phyloP scores from a whole-genome alignment of 2,329 filamentous ascomycete genomes.

The Botryotinia convoluta region DNA sequence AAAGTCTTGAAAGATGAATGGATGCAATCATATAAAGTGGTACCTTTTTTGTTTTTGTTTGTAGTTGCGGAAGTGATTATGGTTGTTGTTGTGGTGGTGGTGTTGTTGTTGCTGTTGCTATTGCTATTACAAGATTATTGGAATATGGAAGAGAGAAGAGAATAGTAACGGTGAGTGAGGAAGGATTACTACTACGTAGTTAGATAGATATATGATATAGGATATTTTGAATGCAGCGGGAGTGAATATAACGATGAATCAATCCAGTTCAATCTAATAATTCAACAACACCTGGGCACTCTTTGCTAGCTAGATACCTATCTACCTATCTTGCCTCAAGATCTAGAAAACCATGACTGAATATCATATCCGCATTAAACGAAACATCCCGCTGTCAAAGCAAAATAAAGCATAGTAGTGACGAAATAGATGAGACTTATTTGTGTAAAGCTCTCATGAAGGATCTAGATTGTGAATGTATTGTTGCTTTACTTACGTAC shows the following conservation, averaged over 20 bases:
- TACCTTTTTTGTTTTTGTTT: background rate
- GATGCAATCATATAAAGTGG: conserved; percentile 14
- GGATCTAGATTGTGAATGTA: background rate
- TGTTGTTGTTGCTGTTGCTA: background rate
- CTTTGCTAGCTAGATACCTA: background rate
- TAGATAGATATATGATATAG: background rate
- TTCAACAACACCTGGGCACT: background rate
- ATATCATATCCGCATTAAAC: background rate
- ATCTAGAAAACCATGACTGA: background rate
- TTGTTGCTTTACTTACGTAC: background rate
- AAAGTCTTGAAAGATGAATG: background rate
- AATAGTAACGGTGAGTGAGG: background rate
- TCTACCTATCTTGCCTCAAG: background rate
- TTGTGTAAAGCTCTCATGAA: background rate
- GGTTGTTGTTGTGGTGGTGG: too few relatives aligned
- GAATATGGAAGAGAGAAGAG: background rate
- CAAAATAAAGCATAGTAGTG: background rate
- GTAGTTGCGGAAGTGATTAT: background rate
- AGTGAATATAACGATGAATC: background rate
- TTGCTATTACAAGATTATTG: background rate
- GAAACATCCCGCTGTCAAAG: conserved; percentile 5
- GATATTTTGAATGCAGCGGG: background rate
- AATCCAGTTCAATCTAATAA: background rate
- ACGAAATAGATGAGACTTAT: background rate
- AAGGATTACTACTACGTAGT: background rate